Conservation (phyloP, 257 asterid genomes). For the Primulina huaijiensis region DNA sequence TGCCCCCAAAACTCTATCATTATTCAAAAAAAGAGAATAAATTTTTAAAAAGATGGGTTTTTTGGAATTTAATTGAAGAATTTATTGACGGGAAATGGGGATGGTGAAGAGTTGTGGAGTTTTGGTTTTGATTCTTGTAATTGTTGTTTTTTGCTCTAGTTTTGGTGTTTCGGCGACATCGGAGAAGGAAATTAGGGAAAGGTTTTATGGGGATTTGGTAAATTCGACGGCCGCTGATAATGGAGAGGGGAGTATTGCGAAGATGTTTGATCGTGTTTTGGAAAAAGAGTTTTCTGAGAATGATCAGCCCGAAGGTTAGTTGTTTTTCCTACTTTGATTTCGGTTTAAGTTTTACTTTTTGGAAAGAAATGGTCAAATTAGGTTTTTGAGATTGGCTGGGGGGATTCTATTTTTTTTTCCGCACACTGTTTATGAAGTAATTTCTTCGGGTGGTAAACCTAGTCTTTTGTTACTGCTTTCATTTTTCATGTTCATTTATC, state of each 20-base stretch:
- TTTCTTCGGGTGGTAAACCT: background rate
- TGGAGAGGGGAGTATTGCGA: slow-evolving; percentile 74
- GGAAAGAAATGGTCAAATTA: background rate
- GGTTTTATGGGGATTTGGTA: slow-evolving; percentile 77
- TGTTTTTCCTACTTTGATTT: background rate
- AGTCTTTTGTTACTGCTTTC: slow-evolving; percentile 19
- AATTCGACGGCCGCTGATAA: slow-evolving; percentile 60
- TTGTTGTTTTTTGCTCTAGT: slow-evolving; percentile 30
- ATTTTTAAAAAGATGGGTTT: background rate
- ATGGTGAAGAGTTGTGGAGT: slow-evolving; percentile 28
- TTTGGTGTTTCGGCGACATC: slow-evolving; percentile 51
- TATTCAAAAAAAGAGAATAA: slow-evolving; percentile 3
- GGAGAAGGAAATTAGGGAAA: slow-evolving; percentile 71
- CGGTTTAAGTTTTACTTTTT: too few species aligned
- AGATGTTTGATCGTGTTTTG: slow-evolving; percentile 94
- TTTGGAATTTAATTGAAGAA: background rate
- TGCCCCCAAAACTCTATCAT: background rate
- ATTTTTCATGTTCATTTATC: slow-evolving; percentile 28
- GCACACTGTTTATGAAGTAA: background rate
- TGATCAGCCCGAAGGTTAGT: slow-evolving; percentile 80
- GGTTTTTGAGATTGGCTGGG: background rate
- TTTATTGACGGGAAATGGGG: slow-evolving; percentile 34
- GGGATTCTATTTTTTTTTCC: background rate
- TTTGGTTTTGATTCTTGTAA: slow-evolving; percentile 28
- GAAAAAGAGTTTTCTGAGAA: slow-evolving; percentile 89